phyloP scores from a whole-genome alignment of 164 flowering plant species.

The Saururus chinensis region DNA sequence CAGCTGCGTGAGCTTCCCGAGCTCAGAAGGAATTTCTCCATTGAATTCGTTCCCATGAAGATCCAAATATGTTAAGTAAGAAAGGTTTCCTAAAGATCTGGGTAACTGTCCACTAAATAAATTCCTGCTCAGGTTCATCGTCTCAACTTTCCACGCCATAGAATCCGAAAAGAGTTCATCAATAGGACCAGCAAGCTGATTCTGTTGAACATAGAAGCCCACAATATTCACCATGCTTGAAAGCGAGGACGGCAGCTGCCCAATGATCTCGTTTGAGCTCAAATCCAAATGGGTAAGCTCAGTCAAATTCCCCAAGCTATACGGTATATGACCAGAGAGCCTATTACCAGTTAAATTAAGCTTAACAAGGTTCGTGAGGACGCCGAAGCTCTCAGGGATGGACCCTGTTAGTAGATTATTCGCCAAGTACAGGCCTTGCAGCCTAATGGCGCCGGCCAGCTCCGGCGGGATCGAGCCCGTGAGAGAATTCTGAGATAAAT shows the following conservation, averaged over 20 bases:
- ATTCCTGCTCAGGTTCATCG: constrained; percentile 51
- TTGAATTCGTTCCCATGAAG: constrained; percentile 45
- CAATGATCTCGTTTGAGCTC: constrained; percentile 46
- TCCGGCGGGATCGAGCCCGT: constrained; percentile 44
- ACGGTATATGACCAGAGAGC: constrained; percentile 52
- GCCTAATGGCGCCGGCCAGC: constrained; percentile 29
- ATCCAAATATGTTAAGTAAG: constrained; percentile 53
- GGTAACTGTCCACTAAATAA: constrained; percentile 44
- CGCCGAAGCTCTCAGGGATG: constrained; percentile 46
- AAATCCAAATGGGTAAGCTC: constrained; percentile 68
- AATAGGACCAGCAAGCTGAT: constrained; percentile 39
- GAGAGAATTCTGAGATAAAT: constrained; percentile 48
- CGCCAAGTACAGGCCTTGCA: constrained; percentile 62
- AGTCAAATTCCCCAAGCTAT: constrained; percentile 36
- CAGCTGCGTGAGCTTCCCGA: constrained; percentile 54
- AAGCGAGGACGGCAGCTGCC: constrained; percentile 45
- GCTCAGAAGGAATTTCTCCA: constrained; percentile 45
- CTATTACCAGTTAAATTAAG: constrained; percentile 54
- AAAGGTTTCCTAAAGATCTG: constrained; percentile 41
- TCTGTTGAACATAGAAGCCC: constrained; percentile 61
- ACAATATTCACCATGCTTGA: constrained; percentile 53
- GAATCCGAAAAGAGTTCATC: constrained; percentile 36
- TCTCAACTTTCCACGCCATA: constrained; percentile 41
- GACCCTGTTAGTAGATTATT: constrained; percentile 45
- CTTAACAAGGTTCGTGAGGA: constrained; percentile 46